Conservation (phyloP, 306 rosid genomes). For the Prunus campanulata region DNA sequence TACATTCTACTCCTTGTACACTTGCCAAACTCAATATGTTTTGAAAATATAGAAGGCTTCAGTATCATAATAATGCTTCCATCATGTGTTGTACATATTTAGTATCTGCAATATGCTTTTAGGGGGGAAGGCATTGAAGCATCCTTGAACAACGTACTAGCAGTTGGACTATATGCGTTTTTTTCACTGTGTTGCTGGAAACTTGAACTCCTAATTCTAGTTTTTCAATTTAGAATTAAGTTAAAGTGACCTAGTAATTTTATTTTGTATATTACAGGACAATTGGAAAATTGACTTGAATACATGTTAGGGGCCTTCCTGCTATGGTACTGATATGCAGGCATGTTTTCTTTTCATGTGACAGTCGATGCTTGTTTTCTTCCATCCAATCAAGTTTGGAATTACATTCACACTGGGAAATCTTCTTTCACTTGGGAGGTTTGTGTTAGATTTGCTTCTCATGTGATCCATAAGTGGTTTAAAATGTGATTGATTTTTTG, state of each 20-base stretch:
- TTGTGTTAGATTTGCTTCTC: slow-evolving; percentile 22
- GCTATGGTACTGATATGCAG: slow-evolving; percentile 28
- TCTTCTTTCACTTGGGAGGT: slow-evolving; percentile 94
- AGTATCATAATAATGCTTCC: neutral
- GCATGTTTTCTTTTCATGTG: slow-evolving; percentile 23
- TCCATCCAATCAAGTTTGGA: slow-evolving; percentile 89
- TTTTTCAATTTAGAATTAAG: neutral
- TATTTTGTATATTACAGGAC: neutral
- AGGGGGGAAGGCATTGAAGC: neutral
- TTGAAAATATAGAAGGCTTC: neutral
- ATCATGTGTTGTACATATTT: neutral
- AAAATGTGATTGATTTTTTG: neutral
- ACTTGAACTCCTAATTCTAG: neutral
- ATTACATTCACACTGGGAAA: slow-evolving; percentile 91
- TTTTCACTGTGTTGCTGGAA: neutral
- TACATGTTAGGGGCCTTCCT: neutral
- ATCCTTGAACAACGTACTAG: neutral
- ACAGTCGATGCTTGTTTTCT: slow-evolving; percentile 95
- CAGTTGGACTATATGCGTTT: no score
- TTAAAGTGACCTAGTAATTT: neutral
- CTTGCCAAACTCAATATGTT: neutral
- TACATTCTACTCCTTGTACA: neutral
- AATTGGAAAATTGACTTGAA: neutral
- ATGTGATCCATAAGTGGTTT: neutral
- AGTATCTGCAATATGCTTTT: neutral